Conservation (phyloP, 2,329 filamentous ascomycete species). For the Corinectria fuckeliana region DNA sequence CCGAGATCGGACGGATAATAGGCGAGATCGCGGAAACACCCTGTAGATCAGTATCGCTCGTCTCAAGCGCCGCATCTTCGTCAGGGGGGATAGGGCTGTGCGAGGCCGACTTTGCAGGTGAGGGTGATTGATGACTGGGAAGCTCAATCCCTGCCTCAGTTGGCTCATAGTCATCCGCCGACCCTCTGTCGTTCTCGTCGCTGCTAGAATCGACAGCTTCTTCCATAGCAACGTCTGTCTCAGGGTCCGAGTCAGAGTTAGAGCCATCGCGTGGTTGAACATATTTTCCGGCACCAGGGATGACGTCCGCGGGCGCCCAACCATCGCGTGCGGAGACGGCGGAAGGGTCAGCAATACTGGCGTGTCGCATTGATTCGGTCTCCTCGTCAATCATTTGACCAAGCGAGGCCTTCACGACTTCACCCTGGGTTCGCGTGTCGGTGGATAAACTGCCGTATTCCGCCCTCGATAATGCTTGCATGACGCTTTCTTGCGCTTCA, state of each 20-base stretch:
- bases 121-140: slow-evolving; percentile 13
- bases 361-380: background rate
- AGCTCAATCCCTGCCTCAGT: slow-evolving; percentile 48
- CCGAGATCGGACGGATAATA: slow-evolving; percentile 42
- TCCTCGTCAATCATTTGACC: background rate
- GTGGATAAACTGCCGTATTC: background rate
- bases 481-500: slow-evolving; percentile 15
- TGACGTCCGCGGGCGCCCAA: background rate
- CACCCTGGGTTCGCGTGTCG: background rate
- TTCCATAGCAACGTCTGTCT: slow-evolving; percentile 35
- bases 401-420: background rate
- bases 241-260: slow-evolving; percentile 15
- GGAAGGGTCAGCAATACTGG: background rate
- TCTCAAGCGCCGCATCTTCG: slow-evolving; percentile 32
- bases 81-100: slow-evolving; percentile 22
- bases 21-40: slow-evolving; percentile 30
- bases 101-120: slow-evolving; percentile 7
- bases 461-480: slow-evolving; percentile 13
- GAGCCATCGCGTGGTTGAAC: background rate
- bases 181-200: slow-evolving; percentile 39
- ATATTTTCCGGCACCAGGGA: background rate
- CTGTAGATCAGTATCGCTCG: slow-evolving; percentile 38
- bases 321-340: background rate
- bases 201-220: slow-evolving; percentile 27
- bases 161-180: slow-evolving; percentile 63